Base-by-base conservation (phyloP, 805 yeast genomes). In the Jamesozyma hellenica region DNA sequence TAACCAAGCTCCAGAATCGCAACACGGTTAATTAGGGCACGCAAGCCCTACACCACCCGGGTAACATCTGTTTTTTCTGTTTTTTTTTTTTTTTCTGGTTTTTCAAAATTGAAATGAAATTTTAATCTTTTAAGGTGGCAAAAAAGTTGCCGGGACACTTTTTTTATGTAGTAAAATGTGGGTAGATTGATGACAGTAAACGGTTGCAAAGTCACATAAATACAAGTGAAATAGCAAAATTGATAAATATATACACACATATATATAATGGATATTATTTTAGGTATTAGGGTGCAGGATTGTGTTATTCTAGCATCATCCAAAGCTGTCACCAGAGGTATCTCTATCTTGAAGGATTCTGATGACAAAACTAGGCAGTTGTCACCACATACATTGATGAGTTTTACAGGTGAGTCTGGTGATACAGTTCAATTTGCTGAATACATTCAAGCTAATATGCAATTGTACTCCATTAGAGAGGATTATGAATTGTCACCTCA, bases 341-440 rank as follows among this genome's bases (percentile, higher is more conserved):
- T 87, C 40, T 80, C 94, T 12, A 74, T 86, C 37, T 65, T 86
- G 49, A 84, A 84, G 55, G 77, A 75, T 38, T 69, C 72, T 36
- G 96, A 86, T 61, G 87, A 81, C 63, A 86, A 86, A 65, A 84
- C 94, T 9, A 67, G 88, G 48, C 64, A 61, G 25, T 70, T 90
- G 52, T 84, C 84, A 50, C 72, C 77, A 29, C 90, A 82, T 58
- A 74, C 83, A 39, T 66, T 88, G 50, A 71, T 92, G 67, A 95
- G 96, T 32, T 88, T 67, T 66, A 81, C 94, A 1, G 98, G 98
- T 42, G 98, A 92, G 60, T 74, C 96, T 3, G 98, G 98, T 45
- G 98, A 92, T 59, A 84, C 96, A 42, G 86, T 81, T 6, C 92
- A 88, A 59, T 92, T 92, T 66, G 94, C 96, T 28, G 97, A 92